phyloP scores from a whole-genome alignment of 2,329 filamentous ascomycete species.

The Teratosphaeria epicoccoides region DNA sequence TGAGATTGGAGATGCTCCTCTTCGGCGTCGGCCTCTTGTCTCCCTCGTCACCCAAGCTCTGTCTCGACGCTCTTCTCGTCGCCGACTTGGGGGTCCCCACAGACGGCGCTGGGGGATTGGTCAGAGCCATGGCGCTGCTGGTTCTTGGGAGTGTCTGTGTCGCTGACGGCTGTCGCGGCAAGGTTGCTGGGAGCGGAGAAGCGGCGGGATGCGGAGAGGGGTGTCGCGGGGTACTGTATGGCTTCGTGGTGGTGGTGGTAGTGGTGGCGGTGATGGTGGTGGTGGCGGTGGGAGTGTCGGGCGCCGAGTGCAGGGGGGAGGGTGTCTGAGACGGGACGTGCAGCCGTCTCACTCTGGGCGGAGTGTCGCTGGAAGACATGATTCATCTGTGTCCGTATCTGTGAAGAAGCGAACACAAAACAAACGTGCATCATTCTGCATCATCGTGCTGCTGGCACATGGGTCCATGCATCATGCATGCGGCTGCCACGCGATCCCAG shows the following conservation, averaged over 20 bases:
- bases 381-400: background rate
- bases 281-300: background rate
- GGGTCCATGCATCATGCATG: too few relatives aligned
- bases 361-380: background rate
- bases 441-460: background rate
- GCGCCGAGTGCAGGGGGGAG: background rate
- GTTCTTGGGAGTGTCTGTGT: slow-evolving; percentile 10
- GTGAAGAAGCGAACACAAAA: background rate
- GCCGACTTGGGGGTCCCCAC: slow-evolving; percentile 10
- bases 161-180: slow-evolving; percentile 2
- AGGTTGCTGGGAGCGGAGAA: slow-evolving; percentile 5
- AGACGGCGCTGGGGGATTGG: slow-evolving; percentile 1
- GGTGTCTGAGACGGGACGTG: background rate
- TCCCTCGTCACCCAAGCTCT: slow-evolving; percentile 16
- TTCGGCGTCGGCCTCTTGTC: slow-evolving; percentile 22
- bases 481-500: too few relatives aligned
- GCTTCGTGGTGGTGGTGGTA: slow-evolving; percentile 1
- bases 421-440: background rate
- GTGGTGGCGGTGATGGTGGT: background rate
- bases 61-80: slow-evolving; percentile 15
- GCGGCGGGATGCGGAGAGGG: slow-evolving; percentile 4
- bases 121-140: slow-evolving; percentile 20
- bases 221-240: slow-evolving; percentile 1
- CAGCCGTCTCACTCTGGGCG: background rate
- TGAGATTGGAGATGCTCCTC: slow-evolving; percentile 25